Percentiles rank a stretch among this genome's conserved stretches.
phyloP scores from a whole-genome alignment of 2,329 filamentous ascomycete species.

The Hymenoscyphus fructigenus region DNA sequence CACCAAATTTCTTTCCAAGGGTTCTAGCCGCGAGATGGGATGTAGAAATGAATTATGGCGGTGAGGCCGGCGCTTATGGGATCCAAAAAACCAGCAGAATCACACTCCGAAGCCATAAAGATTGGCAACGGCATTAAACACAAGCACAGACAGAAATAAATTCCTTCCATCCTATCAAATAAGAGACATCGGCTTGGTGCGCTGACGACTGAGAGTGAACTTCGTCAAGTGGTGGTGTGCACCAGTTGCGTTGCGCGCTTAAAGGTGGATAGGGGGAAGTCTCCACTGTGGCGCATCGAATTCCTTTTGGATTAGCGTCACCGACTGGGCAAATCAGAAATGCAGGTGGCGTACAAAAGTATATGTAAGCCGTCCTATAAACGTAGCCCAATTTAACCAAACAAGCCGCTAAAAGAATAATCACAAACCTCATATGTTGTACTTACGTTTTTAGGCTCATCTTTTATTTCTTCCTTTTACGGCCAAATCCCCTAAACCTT shows the following conservation, averaged over 20 bases:
- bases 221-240: neutral
- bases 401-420: neutral
- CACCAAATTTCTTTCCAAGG: neutral
- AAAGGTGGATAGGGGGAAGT: neutral
- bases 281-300: neutral
- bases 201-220: neutral
- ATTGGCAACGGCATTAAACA: neutral
- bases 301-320: conserved; percentile 1
- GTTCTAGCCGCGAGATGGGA: neutral
- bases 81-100: too few species aligned
- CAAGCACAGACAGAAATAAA: neutral
- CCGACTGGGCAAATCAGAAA: neutral
- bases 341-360: neutral
- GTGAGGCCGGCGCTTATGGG: neutral
- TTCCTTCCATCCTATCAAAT: neutral
- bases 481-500: neutral
- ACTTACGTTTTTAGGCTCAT: neutral
- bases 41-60: neutral
- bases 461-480: neutral
- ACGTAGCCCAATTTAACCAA: neutral
- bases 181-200: neutral
- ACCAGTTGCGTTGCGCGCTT: neutral
- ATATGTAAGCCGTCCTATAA: neutral
- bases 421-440: neutral
- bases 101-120: neutral